Base-by-base conservation (phyloP, 176 grass and related monocot genomes). In the Rhipidocladum racemiflorum region DNA sequence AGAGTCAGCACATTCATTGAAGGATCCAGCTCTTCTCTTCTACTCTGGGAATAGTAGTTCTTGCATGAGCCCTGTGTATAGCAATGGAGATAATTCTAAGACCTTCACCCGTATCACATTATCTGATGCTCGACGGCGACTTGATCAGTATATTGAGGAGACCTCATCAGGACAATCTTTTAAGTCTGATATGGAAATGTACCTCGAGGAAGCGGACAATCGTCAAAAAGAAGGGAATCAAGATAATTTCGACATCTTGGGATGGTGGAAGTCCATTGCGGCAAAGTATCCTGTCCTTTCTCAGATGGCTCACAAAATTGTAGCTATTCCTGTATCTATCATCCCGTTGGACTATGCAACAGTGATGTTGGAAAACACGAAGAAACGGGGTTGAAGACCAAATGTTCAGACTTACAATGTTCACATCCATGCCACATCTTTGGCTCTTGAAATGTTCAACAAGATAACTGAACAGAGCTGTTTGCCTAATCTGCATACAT, bases 131-230 rank as follows among this genome's bases (percentile, higher is more conserved):
- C 92, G 89, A 30, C 87, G 92, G 56, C 92, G 96, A 68, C 91
- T 99, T 67, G 92, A 95, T 95, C 90, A 98, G 85, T 98, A 98
- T 84, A 91, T 98, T 76, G 84, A 98, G 76, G 96, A 98, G 75
- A 91, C 90, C n/a, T 98, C 96, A 67, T 93, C 96, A 65, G 91
- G 92, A 46, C 96, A 98, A 80, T 85, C 90, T 23, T 81, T 91
- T 49, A 98, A 94, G 77, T 90, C 96, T 65, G 96, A 98, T 83
- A 80, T 98, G 76, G 96, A 95, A 80, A 88, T 98, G 88, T 98
- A 98, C 62, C 88, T 98, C 10, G 96, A 98, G 87, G 96, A 98
- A 81, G 85, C 92, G 12, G 92, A 95, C 49, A 92, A 95, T 84
- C 92, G 88, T 53, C 78, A 86, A 76, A 98, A 93, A 66, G 93